Evolutionary conservation across 1,284 basidiomycete genomes (phyloP).

Genomic region (Cerrena zonata): DNA sequence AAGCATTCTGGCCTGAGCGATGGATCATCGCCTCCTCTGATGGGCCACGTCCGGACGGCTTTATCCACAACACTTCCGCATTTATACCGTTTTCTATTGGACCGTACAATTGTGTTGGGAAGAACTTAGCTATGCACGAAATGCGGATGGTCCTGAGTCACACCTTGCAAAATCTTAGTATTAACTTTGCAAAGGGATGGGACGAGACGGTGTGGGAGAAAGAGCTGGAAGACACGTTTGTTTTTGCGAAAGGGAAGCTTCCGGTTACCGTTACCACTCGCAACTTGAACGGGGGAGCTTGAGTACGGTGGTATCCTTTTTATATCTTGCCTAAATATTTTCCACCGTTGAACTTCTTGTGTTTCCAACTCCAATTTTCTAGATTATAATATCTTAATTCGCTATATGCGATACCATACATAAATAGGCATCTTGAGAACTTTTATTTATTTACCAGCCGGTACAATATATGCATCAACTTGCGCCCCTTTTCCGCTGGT

Average conservation of each 20-base stretch:
- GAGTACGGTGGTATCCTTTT: too few species aligned
- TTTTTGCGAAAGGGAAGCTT: slow-evolving; percentile 6
- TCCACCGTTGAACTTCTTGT: too few species aligned
- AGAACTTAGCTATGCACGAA: slow-evolving; percentile 23
- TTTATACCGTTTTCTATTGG: slow-evolving; percentile 24
- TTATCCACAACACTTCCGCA: slow-evolving; percentile 22
- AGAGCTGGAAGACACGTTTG: slow-evolving; percentile 5
- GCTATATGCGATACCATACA: too few species aligned
- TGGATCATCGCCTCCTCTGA: slow-evolving; percentile 22
- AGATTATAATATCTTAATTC: too few species aligned
- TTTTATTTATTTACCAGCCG: too few species aligned
- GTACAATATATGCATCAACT: too few species aligned
- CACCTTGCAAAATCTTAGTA: slow-evolving; percentile 16
- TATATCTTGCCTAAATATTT: too few species aligned
- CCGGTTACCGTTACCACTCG: slow-evolving; percentile 2
- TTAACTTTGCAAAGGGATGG: slow-evolving; percentile 10
- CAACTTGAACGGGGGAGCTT: too few species aligned
- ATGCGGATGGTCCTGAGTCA: slow-evolving; percentile 19
- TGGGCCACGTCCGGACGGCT: slow-evolving; percentile 5
- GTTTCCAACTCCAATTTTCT: too few species aligned
- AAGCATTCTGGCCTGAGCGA: slow-evolving; percentile 28
- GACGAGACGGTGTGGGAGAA: neutral
- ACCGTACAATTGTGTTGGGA: slow-evolving; percentile 23
- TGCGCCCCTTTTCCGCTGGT: too few species aligned
- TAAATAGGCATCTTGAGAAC: too few species aligned